These are phyloP conservation scores for Kernera saxatilis DNA, from an alignment of 345 rosid genomes.

Conservation along the genomic window DNA sequence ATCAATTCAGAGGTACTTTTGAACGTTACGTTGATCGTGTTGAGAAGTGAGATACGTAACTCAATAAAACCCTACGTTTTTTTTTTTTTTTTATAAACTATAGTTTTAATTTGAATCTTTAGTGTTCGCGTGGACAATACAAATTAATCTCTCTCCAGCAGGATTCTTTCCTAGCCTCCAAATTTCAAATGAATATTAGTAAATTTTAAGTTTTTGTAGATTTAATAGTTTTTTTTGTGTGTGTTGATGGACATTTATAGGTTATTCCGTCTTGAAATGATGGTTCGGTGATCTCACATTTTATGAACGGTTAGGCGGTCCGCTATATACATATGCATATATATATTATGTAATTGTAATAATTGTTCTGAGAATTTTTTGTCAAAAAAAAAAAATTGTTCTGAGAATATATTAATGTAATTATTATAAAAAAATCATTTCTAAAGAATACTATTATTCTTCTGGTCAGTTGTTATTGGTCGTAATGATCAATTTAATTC, in stretches of 20 bases:
- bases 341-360: no score
- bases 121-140: neutral
- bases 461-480: slow-evolving; percentile 11
- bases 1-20: neutral
- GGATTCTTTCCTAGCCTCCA: neutral
- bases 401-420: neutral
- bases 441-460: neutral
- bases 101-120: slow-evolving; percentile 2
- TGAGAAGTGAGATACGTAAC: slow-evolving; percentile 1
- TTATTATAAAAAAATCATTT: neutral
- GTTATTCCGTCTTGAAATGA: neutral
- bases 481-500: neutral
- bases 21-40: slow-evolving; percentile 12
- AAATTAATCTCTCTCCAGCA: neutral
- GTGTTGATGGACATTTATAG: neutral
- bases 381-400: neutral
- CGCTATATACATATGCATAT: no score
- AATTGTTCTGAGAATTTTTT: neutral
- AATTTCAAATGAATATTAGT: neutral
- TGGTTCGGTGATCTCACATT: neutral
- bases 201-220: neutral
- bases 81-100: neutral
- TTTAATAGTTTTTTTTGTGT: neutral
- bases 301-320: neutral
- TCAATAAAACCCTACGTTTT: slow-evolving; percentile 1